These are phyloP conservation scores for Dryas drummondii DNA, from an alignment of 306 rosid species.

Conservation along the genomic window DNA sequence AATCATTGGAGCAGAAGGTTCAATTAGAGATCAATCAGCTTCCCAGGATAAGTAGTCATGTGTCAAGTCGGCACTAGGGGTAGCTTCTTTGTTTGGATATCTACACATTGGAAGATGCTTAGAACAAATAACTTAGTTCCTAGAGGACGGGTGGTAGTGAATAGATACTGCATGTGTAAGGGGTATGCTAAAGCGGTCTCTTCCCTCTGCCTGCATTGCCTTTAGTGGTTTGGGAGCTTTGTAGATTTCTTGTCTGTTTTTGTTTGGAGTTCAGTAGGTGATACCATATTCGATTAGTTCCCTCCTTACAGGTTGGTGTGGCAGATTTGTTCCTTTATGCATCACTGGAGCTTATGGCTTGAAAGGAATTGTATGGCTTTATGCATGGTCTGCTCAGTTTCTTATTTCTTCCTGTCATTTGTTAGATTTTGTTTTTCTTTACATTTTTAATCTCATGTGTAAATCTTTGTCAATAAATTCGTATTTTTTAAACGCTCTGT, in stretches of 20 bases:
- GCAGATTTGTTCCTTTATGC: background rate
- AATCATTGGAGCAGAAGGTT: background rate
- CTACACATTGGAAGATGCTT: background rate
- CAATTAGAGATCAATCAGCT: background rate
- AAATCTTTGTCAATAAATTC: background rate
- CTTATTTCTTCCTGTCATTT: background rate
- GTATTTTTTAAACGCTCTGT: background rate
- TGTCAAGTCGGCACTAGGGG: background rate
- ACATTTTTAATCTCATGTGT: background rate
- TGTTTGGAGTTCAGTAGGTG: no score
- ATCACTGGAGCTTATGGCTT: background rate
- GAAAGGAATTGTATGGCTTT: background rate
- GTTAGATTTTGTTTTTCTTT: background rate
- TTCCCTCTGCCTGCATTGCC: background rate
- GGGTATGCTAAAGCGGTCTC: background rate
- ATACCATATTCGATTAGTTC: no score
- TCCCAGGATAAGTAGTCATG: background rate
- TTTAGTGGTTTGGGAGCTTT: background rate
- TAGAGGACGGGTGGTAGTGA: background rate
- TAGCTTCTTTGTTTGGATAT: background rate
- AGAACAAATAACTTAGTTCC: background rate
- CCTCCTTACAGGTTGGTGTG: no score
- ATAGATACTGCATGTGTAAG: background rate
- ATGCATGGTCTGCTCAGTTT: background rate
- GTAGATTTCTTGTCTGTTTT: no score